Percentiles rank a stretch among this genome's conserved stretches.
Conservation (phyloP, 495 filamentous ascomycete species). For the Neohortaea acidophila region DNA sequence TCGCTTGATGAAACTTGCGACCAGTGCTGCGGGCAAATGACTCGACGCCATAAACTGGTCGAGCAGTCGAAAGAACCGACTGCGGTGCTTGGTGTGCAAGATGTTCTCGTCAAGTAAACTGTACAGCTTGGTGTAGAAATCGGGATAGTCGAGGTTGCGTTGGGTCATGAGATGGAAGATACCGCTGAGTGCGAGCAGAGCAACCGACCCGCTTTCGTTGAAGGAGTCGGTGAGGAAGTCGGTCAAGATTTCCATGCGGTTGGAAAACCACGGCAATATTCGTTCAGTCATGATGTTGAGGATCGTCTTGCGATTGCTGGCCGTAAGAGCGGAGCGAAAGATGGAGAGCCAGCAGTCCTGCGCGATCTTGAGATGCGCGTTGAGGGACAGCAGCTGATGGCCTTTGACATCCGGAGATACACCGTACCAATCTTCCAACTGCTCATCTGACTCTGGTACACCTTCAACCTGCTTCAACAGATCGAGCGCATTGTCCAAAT, state of each 20-base stretch:
- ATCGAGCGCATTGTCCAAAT: slow-evolving; percentile 13
- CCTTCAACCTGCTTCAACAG: slow-evolving; percentile 51
- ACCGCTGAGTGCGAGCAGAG: slow-evolving; percentile 77
- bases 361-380: slow-evolving; percentile 48
- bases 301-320: slow-evolving; percentile 63
- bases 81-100: slow-evolving; percentile 84
- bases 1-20: slow-evolving; percentile 92
- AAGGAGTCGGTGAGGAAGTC: slow-evolving; percentile 94
- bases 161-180: slow-evolving; percentile 89
- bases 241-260: slow-evolving; percentile 74
- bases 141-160: slow-evolving; percentile 89
- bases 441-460: slow-evolving; percentile 44
- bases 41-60: slow-evolving; percentile 85
- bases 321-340: slow-evolving; percentile 48
- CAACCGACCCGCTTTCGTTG: slow-evolving; percentile 66
- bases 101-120: slow-evolving; percentile 71
- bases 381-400: slow-evolving; percentile 37
- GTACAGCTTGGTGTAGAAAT: slow-evolving; percentile 89
- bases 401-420: slow-evolving; percentile 30
- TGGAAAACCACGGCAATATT: slow-evolving; percentile 72
- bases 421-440: slow-evolving; percentile 42
- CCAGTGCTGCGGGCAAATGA: slow-evolving; percentile 76
- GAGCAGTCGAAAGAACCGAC: slow-evolving; percentile 80
- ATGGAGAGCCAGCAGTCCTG: slow-evolving; percentile 77
- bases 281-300: slow-evolving; percentile 55